Evolutionary conservation across 2,329 filamentous ascomycete species (phyloP).

Genomic region (Albifimbria verrucaria): DNA sequence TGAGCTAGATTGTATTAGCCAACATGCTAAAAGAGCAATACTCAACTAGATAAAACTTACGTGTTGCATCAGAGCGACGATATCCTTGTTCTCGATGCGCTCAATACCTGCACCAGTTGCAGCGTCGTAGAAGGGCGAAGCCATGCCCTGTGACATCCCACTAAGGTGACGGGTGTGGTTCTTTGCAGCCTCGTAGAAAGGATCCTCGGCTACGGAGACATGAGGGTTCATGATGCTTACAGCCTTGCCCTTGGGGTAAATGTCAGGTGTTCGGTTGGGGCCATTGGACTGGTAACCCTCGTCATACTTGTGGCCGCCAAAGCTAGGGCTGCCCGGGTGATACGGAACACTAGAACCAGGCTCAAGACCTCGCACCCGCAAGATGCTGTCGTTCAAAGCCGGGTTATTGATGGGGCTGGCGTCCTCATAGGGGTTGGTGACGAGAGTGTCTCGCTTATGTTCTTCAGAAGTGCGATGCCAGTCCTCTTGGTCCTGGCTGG

Average conservation of each 20-base stretch:
- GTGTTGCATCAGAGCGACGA: slow-evolving; percentile 97
- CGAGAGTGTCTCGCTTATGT: slow-evolving; percentile 61
- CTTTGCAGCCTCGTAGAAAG: slow-evolving; percentile 56
- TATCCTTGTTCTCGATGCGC: slow-evolving; percentile 91
- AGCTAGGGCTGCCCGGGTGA: slow-evolving; percentile 54
- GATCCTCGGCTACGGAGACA: slow-evolving; percentile 54
- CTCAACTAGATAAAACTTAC: slow-evolving; percentile 40
- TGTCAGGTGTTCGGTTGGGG: slow-evolving; percentile 52
- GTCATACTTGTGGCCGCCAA: slow-evolving; percentile 60
- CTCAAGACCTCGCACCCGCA: slow-evolving; percentile 36
- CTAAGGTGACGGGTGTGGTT: slow-evolving; percentile 68
- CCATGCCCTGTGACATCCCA: slow-evolving; percentile 88
- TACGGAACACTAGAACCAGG: slow-evolving; percentile 41
- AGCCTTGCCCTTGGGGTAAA: slow-evolving; percentile 54
- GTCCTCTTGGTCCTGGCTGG: slow-evolving; percentile 59
- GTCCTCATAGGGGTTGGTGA: slow-evolving; percentile 66
- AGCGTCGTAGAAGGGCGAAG: slow-evolving; percentile 84
- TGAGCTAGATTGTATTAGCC: slow-evolving; percentile 55
- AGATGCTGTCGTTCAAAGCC: slow-evolving; percentile 47
- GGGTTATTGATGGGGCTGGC: slow-evolving; percentile 60
- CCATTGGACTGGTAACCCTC: slow-evolving; percentile 89
- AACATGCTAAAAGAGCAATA: background rate
- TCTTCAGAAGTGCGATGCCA: slow-evolving; percentile 62
- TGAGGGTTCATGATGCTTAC: slow-evolving; percentile 49
- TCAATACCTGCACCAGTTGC: slow-evolving; percentile 86